Base-by-base conservation (phyloP, 2,329 filamentous ascomycete species). In the Beauveria sp. region DNA sequence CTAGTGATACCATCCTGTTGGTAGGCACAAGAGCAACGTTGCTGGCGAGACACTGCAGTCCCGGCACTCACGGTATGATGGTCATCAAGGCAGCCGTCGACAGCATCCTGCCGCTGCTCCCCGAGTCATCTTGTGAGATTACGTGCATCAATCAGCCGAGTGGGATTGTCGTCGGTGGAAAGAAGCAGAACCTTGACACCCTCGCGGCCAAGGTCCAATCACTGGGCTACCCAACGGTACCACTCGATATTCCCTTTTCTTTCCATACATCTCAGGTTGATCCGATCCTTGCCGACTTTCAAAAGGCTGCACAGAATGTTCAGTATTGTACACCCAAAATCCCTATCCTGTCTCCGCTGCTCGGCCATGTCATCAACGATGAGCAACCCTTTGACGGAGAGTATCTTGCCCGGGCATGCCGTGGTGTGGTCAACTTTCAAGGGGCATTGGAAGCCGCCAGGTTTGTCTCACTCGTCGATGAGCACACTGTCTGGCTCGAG, bases 81-180 rank as follows among this genome's bases (percentile, higher is more conserved):
- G 49, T 28, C 28, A 34, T 51, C 49, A 51, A 51, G 18, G 28
- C 49, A 34, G 3, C 22, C 46, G 22, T 9, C 6, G 46, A 50
- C 46, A 28, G 6, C 46, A 16, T 50, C 46, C 7, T 50, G 46
- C 24, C 46, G 69, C 83, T 53, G 77, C 79, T 22, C 74, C 80
- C 14, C 75, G 79, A 64, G 79, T 76, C n/a, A 24, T 40, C 31
- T 16, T 50, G 20, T 79, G 79, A 80, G 49, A 69, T 81, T 48
- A 87, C 89, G 26, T 93, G 90, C 76, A 83, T 90, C 73, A 93
- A 93, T 68, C 85, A 86, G 0, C 85, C 85, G 0, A 79, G 85
- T 61, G 88, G 90, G 73, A 91, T 87, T 20, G 89, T 93, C 2
- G 79, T 93, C 38, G 16, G 45, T 22, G 56, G 56, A 8, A 12